Evolutionary conservation across 441 rosid genomes (phyloP).

Genomic region (Codiaeum variegatum): DNA sequence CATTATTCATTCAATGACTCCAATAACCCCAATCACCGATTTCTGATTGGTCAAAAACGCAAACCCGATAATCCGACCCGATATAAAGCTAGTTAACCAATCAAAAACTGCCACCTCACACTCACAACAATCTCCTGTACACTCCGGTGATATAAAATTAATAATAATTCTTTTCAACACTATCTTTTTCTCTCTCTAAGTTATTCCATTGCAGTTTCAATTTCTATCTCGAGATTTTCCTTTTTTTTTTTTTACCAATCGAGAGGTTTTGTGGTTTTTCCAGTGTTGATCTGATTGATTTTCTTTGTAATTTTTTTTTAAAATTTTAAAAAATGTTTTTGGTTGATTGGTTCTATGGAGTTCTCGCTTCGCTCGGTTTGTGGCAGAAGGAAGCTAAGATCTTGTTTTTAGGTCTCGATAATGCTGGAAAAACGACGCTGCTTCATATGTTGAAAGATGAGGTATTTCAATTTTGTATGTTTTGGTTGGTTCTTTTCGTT

Average conservation of each 20-base stretch:
- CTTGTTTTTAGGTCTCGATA: slow-evolving; percentile 82
- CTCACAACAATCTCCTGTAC: not conserved
- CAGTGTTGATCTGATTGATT: not conserved
- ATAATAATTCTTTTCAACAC: too few relatives aligned
- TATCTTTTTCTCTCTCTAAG: not conserved
- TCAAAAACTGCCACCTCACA: slow-evolving; percentile 7
- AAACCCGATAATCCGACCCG: slow-evolving; percentile 16
- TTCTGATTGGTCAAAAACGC: slow-evolving; percentile 24
- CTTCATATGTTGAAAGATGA: slow-evolving; percentile 85
- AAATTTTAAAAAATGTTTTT: slow-evolving; percentile 53
- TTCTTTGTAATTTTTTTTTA: not conserved
- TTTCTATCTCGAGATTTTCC: not conserved
- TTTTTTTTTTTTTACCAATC: not conserved
- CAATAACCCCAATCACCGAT: slow-evolving; percentile 4
- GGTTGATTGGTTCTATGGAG: slow-evolving; percentile 76
- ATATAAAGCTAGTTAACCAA: not conserved
- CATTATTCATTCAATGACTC: slow-evolving; percentile 2
- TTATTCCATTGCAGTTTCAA: not conserved
- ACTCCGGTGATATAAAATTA: too few relatives aligned
- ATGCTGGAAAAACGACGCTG: slow-evolving; percentile 79
- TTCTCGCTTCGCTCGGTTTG: slow-evolving; percentile 66
- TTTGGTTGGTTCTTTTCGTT: not conserved
- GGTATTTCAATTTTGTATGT: slow-evolving; percentile 29
- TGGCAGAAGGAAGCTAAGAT: slow-evolving; percentile 90
- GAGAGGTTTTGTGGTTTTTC: not conserved